These are phyloP conservation scores for Didymella glomerata DNA, from an alignment of 2,329 filamentous ascomycete species.

Conservation along the genomic window DNA sequence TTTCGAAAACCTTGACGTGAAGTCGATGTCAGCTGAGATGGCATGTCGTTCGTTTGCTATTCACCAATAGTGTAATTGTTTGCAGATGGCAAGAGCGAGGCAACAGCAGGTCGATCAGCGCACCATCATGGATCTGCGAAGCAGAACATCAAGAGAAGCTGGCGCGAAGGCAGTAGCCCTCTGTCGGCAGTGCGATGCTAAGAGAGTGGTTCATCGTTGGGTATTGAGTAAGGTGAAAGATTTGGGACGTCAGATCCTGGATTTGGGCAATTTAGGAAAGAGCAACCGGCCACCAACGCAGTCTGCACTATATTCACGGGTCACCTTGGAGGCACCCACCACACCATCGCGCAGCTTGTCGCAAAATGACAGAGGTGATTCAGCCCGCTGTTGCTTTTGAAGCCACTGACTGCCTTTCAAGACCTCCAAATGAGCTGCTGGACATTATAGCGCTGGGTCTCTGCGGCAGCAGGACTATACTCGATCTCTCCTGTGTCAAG, in stretches of 20 bases:
- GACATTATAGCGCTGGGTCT: background rate
- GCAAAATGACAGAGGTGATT: background rate
- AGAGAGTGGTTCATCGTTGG: background rate
- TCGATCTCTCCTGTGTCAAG: slow-evolving; percentile 1
- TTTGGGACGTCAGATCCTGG: background rate
- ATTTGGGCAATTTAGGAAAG: background rate
- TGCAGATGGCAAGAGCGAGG: background rate
- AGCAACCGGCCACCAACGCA: background rate
- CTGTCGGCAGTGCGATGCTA: background rate
- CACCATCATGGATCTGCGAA: background rate
- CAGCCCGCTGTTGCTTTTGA: background rate
- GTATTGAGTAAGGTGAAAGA: background rate
- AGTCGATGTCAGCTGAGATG: background rate
- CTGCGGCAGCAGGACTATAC: background rate
- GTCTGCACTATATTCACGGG: background rate
- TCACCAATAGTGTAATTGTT: background rate
- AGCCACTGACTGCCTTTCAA: background rate
- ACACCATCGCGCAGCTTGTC: background rate
- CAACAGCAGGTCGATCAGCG: background rate
- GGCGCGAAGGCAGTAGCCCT: background rate
- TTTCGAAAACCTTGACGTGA: background rate
- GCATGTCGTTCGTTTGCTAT: background rate
- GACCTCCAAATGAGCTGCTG: background rate
- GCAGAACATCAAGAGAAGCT: background rate
- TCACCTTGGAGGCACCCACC: background rate